Percentiles rank a stretch among this genome's conserved stretches.
These are phyloP conservation scores for Scleroderma bovista DNA, from an alignment of 768 basidiomycete species.

Conservation along the genomic window DNA sequence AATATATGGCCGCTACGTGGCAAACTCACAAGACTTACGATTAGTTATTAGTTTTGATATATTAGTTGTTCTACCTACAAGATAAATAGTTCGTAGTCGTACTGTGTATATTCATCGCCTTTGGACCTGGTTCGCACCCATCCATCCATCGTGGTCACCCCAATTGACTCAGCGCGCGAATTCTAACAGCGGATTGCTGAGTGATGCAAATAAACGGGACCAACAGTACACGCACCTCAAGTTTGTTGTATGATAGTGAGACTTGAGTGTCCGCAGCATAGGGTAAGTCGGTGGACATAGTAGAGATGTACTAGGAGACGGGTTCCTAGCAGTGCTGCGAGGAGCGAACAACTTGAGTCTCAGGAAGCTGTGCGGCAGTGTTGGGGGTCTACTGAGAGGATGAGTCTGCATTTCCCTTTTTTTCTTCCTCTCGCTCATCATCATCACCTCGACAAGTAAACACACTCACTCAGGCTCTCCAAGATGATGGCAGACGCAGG, in stretches of 20 bases:
- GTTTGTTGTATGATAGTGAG: conserved; percentile 83
- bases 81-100: too few species aligned
- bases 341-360: conserved; percentile 9
- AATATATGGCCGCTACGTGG: too few species aligned
- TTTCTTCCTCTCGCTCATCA: not conserved
- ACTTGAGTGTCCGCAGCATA: conserved; percentile 95
- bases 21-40: too few species aligned
- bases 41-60: too few species aligned
- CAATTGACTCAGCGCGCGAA: too few species aligned
- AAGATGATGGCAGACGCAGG: conserved; percentile 51
- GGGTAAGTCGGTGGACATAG: conserved; percentile 79
- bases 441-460: conserved; percentile 12
- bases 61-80: too few species aligned
- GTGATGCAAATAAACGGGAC: not conserved
- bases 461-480: too few species aligned
- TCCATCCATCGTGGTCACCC: too few species aligned
- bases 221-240: conserved; percentile 52
- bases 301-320: conserved; percentile 6
- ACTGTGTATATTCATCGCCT: too few species aligned
- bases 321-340: too few species aligned
- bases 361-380: conserved; percentile 2
- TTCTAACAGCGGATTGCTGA: too few species aligned
- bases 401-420: conserved; percentile 18
- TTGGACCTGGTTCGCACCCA: too few species aligned
- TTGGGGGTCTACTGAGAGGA: conserved; percentile 16